Percentiles rank a stretch among this genome's conserved stretches.
These are phyloP conservation scores for Pseudocercospora fuligena DNA, from an alignment of 2,329 filamentous ascomycete genomes.

Conservation along the genomic window DNA sequence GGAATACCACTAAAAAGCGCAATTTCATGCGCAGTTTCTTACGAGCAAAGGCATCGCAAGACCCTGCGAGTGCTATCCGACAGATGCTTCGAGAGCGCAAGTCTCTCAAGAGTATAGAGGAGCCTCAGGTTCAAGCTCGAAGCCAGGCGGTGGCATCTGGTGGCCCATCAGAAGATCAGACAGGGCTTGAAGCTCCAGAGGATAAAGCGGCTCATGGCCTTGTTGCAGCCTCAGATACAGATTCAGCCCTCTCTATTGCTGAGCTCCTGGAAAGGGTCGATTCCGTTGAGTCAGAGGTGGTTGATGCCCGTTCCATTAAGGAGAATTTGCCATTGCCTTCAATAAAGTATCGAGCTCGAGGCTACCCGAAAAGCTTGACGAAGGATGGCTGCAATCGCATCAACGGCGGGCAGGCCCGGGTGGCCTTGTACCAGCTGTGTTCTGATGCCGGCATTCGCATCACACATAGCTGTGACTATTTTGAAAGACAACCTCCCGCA, in stretches of 20 bases:
- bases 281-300: not conserved
- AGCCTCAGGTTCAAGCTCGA: too few species aligned
- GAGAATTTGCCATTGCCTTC: not conserved
- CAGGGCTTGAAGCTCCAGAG: too few species aligned
- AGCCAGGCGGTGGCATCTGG: too few species aligned
- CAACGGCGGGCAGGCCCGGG: not conserved
- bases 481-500: not conserved
- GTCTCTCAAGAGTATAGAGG: not conserved
- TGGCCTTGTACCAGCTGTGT: not conserved
- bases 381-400: not conserved
- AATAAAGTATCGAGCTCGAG: not conserved
- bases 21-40: not conserved
- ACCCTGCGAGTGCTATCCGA: not conserved
- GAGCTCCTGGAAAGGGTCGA: not conserved
- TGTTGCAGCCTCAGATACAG: not conserved
- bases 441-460: not conserved
- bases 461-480: not conserved
- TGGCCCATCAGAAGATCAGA: too few species aligned
- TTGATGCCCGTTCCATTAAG: not conserved
- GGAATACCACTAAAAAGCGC: not conserved
- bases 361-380: not conserved
- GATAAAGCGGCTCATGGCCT: not conserved
- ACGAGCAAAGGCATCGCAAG: not conserved
- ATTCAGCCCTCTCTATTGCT: not conserved
- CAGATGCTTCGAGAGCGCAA: not conserved